Conservation (phyloP, 75 land plant genomes). For the Chamaecyparis obtusa region DNA sequence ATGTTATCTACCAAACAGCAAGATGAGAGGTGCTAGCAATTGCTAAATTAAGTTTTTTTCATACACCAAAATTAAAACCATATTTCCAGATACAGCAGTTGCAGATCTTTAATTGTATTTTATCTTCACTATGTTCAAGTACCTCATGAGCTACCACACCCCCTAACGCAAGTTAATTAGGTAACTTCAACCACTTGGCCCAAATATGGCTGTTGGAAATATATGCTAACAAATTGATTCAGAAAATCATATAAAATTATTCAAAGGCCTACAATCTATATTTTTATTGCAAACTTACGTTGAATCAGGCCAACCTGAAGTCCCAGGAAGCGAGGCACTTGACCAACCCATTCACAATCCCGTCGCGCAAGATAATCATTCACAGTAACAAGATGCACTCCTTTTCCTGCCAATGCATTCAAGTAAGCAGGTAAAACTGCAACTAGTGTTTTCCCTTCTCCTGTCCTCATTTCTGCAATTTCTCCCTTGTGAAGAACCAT, state of each 20-base stretch:
- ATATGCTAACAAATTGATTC: not conserved
- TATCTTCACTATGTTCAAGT: not conserved
- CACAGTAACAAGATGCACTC: constrained; percentile 98
- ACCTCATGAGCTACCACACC: not conserved
- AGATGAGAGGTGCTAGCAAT: not conserved
- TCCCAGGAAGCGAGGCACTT: constrained; percentile 95
- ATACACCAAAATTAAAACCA: not conserved
- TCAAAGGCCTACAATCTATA: not conserved
- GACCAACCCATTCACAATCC: constrained; percentile 99
- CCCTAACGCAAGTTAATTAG: not conserved
- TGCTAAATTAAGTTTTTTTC: not conserved
- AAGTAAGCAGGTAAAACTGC: constrained; percentile 96
- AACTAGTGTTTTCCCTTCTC: constrained; percentile 98
- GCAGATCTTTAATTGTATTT: constrained; percentile 5
- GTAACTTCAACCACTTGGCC: not conserved
- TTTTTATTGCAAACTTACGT: constrained; percentile 60
- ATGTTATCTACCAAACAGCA: not conserved
- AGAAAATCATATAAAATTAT: constrained; percentile 3
- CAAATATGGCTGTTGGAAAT: not conserved
- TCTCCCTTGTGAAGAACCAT: constrained; percentile 99
- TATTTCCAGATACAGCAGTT: not conserved
- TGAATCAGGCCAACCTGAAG: constrained; percentile 97
- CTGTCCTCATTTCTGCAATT: constrained; percentile 99
- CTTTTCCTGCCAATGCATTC: constrained; percentile 89
- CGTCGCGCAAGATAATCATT: constrained; percentile 97